Conservation (phyloP, 257 asterid species). For the Orobanche coerulescens region DNA sequence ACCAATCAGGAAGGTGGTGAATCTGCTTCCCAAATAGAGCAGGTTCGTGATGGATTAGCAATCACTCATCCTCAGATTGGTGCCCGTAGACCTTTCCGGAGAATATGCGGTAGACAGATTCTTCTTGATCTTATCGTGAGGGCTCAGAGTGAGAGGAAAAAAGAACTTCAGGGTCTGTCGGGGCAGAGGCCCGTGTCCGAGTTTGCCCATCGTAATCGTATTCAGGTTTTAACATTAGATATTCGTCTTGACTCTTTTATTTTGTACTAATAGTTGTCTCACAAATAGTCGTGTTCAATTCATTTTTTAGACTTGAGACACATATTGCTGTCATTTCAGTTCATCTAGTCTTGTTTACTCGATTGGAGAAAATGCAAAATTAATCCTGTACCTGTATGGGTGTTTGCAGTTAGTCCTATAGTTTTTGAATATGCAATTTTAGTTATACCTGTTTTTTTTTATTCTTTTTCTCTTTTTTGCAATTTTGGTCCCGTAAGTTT, state of each 20-base stretch:
- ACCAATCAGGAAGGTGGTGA: slow-evolving; percentile 37
- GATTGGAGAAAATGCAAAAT: no score
- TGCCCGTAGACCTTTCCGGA: slow-evolving; percentile 51
- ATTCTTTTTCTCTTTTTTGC: background rate
- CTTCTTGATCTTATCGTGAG: slow-evolving; percentile 74
- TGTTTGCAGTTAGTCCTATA: no score
- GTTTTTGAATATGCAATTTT: no score
- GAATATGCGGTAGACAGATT: slow-evolving; percentile 82
- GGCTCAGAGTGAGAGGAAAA: slow-evolving; percentile 66
- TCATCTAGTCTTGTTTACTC: no score
- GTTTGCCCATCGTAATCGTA: slow-evolving; percentile 80
- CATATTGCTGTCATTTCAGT: background rate
- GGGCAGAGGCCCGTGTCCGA: slow-evolving; percentile 68
- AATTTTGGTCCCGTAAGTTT: background rate
- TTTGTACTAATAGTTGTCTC: no score
- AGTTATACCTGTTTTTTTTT: no score
- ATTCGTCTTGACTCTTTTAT: background rate
- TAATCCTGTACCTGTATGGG: no score
- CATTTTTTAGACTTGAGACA: no score
- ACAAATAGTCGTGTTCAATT: no score
- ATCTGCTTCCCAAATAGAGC: slow-evolving; percentile 46
- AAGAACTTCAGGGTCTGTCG: slow-evolving; percentile 55
- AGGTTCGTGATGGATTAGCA: slow-evolving; percentile 41
- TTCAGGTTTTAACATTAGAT: slow-evolving; percentile 45
- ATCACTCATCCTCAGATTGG: slow-evolving; percentile 35